These are phyloP conservation scores for Penicillium polonicum DNA, from an alignment of 2,329 filamentous ascomycete genomes.

Conservation along the genomic window DNA sequence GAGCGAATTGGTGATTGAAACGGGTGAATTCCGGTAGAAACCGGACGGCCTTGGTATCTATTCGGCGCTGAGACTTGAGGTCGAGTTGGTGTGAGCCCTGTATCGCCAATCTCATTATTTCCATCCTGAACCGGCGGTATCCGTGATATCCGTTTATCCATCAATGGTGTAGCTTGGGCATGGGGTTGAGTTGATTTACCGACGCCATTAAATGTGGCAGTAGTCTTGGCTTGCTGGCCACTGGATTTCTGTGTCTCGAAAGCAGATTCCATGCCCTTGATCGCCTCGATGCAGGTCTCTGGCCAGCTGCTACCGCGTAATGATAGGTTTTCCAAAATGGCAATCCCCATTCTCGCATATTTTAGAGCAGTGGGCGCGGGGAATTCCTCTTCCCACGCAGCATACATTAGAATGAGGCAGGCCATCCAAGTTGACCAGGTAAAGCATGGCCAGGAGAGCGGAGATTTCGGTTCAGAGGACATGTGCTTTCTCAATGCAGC, in stretches of 20 bases:
- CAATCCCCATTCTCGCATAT: conserved; percentile 37
- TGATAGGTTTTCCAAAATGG: conserved; percentile 35
- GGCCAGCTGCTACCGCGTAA: conserved; percentile 40
- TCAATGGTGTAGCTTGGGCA: neutral
- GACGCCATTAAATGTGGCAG: neutral
- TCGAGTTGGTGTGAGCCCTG: neutral
- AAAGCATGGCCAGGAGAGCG: conserved; percentile 52
- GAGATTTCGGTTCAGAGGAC: conserved; percentile 19
- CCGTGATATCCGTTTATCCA: neutral
- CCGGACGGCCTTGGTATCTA: neutral
- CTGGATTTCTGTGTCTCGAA: conserved; percentile 13
- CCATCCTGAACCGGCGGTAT: neutral
- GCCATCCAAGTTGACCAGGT: conserved; percentile 57
- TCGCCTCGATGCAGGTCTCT: conserved; percentile 41
- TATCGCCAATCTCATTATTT: neutral
- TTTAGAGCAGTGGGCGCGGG: conserved; percentile 40
- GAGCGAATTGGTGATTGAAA: conserved; percentile 1
- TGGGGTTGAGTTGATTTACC: neutral
- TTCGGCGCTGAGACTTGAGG: neutral
- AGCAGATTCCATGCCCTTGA: conserved; percentile 36
- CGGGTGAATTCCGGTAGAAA: neutral
- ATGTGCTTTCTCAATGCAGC: conserved; percentile 39
- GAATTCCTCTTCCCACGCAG: conserved; percentile 49
- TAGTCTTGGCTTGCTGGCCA: neutral
- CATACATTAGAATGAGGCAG: conserved; percentile 53